phyloP scores from a whole-genome alignment of 495 filamentous ascomycete genomes.

The Echria macrotheca region DNA sequence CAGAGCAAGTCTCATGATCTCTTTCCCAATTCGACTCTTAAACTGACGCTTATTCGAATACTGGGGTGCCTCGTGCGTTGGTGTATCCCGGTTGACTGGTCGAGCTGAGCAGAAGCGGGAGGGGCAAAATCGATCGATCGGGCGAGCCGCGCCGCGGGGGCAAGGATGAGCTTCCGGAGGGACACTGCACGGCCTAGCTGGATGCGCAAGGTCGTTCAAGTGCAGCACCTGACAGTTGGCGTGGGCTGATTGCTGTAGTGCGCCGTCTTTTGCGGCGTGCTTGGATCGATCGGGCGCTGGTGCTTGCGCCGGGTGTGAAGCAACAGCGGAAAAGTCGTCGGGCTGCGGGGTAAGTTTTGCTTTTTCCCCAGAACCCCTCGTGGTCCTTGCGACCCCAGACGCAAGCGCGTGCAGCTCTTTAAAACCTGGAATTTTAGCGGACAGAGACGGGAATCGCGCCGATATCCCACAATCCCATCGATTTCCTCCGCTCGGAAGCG shows the following conservation, averaged over 20 bases:
- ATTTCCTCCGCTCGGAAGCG: too few species aligned
- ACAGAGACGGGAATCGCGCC: too few species aligned
- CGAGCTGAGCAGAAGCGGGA: background rate
- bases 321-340: background rate
- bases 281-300: background rate
- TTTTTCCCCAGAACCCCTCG: background rate
- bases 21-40: slow-evolving; percentile 1
- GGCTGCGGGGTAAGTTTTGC: slow-evolving; percentile 1
- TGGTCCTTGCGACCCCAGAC: background rate
- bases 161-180: too few species aligned
- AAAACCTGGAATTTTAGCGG: too few species aligned
- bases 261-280: background rate
- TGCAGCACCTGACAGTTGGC: background rate
- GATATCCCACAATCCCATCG: too few species aligned
- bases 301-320: background rate
- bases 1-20: slow-evolving; percentile 25
- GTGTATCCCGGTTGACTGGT: slow-evolving; percentile 7
- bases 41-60: background rate
- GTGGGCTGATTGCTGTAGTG: background rate
- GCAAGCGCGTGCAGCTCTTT: background rate
- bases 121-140: too few species aligned
- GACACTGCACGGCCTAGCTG: too few species aligned
- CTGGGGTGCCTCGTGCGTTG: slow-evolving; percentile 5
- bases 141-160: too few species aligned
- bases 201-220: background rate